These are phyloP conservation scores for Pseudogymnoascus destructans DNA, from an alignment of 2,329 filamentous ascomycete genomes.

Conservation along the genomic window DNA sequence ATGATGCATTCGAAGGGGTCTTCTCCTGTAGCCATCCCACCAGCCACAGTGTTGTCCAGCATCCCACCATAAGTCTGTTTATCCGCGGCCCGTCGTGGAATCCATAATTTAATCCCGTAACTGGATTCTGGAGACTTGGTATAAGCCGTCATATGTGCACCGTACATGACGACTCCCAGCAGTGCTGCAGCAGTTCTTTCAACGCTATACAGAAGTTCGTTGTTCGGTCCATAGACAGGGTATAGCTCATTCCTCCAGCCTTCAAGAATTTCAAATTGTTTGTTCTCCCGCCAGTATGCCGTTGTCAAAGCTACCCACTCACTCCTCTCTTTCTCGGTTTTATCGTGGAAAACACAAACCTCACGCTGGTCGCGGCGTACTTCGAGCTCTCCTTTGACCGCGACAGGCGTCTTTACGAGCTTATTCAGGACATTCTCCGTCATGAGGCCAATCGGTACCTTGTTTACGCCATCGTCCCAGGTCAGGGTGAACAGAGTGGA, in stretches of 20 bases:
- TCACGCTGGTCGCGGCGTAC: conserved; percentile 48
- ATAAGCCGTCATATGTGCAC: conserved; percentile 70
- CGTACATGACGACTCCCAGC: conserved; percentile 65
- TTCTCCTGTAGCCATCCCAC: conserved; percentile 69
- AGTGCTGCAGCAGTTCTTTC: conserved; percentile 64
- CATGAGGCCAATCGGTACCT: conserved; percentile 50
- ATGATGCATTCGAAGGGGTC: conserved; percentile 68
- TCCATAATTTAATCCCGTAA: conserved; percentile 65
- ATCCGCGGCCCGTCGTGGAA: conserved; percentile 57
- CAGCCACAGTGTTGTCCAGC: conserved; percentile 86
- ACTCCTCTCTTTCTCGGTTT: conserved; percentile 50
- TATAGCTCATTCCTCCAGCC: conserved; percentile 76
- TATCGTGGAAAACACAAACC: conserved; percentile 47
- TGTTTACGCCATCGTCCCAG: conserved; percentile 49
- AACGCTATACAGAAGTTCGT: conserved; percentile 55
- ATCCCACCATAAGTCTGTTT: conserved; percentile 89
- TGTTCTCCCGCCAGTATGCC: conserved; percentile 53
- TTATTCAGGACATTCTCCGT: conserved; percentile 37
- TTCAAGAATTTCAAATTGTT: conserved; percentile 58
- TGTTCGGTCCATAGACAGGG: conserved; percentile 55
- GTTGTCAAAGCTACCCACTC: conserved; percentile 42
- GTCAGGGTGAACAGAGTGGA: conserved; percentile 54
- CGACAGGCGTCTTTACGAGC: conserved; percentile 35
- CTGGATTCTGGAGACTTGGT: conserved; percentile 34
- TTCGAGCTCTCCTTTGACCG: conserved; percentile 43